Conservation (phyloP, 1,139 yeast genomes). For the Saccharomyces hybrid region DNA sequence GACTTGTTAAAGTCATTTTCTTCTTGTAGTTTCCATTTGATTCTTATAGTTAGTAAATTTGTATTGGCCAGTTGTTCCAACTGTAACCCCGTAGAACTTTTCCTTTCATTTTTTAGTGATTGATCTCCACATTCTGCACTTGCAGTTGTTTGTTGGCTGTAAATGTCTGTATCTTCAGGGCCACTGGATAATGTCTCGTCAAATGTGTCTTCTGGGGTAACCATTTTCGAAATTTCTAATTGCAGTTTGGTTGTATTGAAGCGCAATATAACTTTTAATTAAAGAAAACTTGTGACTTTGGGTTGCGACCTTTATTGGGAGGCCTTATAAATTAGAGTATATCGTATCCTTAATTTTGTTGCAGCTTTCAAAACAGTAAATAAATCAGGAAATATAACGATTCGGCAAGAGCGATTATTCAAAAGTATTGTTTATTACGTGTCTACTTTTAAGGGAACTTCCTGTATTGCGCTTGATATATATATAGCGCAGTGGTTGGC, state of each 20-base stretch:
- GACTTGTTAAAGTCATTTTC: conserved; percentile 8
- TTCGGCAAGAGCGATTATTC: neutral
- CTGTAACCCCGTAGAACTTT: conserved; percentile 8
- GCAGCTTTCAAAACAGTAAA: neutral
- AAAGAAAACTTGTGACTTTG: neutral
- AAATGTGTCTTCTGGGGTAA: neutral
- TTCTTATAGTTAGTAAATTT: conserved; percentile 22
- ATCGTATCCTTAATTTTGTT: neutral
- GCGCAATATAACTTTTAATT: neutral
- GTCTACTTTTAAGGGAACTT: neutral
- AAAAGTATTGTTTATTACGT: neutral
- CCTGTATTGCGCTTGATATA: neutral
- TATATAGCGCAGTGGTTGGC: conserved; percentile 1
- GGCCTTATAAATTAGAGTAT: neutral
- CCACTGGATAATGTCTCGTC: neutral
- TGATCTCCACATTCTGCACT: neutral
- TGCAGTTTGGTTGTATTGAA: neutral
- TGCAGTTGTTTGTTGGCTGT: neutral
- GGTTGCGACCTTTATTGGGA: neutral
- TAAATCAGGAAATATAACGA: neutral
- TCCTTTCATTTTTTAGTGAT: neutral
- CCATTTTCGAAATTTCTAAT: neutral
- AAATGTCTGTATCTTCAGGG: neutral
- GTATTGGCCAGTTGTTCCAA: conserved; percentile 29
- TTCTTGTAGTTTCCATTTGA: conserved; percentile 16